Conservation (phyloP, 2,329 filamentous ascomycete genomes). For the Dothideomycetes sp. region DNA sequence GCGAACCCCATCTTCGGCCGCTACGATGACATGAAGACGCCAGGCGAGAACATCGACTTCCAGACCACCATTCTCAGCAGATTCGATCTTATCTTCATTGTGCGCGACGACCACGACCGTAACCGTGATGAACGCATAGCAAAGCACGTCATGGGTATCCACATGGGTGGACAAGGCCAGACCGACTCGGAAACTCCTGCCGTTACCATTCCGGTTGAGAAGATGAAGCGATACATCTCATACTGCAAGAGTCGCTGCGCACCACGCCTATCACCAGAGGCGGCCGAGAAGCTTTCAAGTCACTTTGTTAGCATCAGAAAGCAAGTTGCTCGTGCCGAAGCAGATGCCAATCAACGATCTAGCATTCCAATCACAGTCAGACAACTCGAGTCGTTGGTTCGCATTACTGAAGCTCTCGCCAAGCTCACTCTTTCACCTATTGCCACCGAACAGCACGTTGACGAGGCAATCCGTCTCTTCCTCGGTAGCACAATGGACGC, state of each 20-base stretch:
- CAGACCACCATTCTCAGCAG: constrained; percentile 95
- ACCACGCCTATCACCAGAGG: constrained; percentile 78
- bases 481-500: constrained; percentile 96
- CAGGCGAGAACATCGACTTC: constrained; percentile 98
- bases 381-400: constrained; percentile 92
- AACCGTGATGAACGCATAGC: constrained; percentile 87
- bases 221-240: constrained; percentile 94
- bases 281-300: constrained; percentile 88
- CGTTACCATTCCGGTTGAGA: constrained; percentile 85
- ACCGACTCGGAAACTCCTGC: constrained; percentile 71
- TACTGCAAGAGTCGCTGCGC: constrained; percentile 97
- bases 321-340: constrained; percentile 83
- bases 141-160: constrained; percentile 92
- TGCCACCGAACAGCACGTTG: constrained; percentile 83
- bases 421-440: constrained; percentile 80
- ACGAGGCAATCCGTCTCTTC: constrained; percentile 95
- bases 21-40: constrained; percentile 95
- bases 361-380: constrained; percentile 96
- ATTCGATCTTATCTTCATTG: constrained; percentile 99
- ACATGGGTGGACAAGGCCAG: constrained; percentile 83
- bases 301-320: constrained; percentile 95
- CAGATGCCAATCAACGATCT: constrained; percentile 79
- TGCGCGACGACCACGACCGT: constrained; percentile 86
- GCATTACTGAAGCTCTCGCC: constrained; percentile 90
- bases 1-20: constrained; percentile 96